Evolutionary conservation across 2,329 filamentous ascomycete species (phyloP).

Genomic region (Aspergillus caelatus): DNA sequence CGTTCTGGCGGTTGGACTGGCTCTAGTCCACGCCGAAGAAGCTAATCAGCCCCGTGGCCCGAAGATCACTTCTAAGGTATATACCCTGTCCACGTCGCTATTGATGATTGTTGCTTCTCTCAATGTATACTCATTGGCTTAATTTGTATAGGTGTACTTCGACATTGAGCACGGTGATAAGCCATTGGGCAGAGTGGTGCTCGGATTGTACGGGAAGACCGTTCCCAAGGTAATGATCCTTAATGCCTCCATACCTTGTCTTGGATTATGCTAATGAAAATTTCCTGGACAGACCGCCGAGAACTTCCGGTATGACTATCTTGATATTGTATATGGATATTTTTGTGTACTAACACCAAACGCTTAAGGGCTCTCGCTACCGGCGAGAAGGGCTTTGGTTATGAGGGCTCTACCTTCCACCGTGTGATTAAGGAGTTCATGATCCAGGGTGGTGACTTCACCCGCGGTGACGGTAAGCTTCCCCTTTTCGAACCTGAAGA

Average conservation of each 20-base stretch:
- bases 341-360: conserved; percentile 16
- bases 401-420: conserved; percentile 69
- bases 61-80: conserved; percentile 90
- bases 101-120: not conserved
- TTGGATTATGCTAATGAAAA: conserved; percentile 16
- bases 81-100: not conserved
- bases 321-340: not conserved
- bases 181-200: conserved; percentile 61
- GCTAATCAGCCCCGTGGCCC: conserved; percentile 68
- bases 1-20: conserved; percentile 71
- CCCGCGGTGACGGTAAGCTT: conserved; percentile 58
- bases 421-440: conserved; percentile 72
- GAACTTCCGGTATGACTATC: conserved; percentile 59
- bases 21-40: conserved; percentile 71
- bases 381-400: conserved; percentile 69
- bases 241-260: not conserved
- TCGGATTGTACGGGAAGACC: conserved; percentile 69
- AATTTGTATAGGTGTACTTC: conserved; percentile 59
- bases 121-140: conserved; percentile 15
- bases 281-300: conserved; percentile 58
- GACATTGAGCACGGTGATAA: conserved; percentile 67
- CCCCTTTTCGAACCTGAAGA: not conserved
- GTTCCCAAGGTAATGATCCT: conserved; percentile 59
- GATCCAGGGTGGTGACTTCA: conserved; percentile 72
- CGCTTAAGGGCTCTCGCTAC: conserved; percentile 58